Evolutionary conservation across 306 rosid genomes (phyloP).

Genomic region (Alnus rubra): DNA sequence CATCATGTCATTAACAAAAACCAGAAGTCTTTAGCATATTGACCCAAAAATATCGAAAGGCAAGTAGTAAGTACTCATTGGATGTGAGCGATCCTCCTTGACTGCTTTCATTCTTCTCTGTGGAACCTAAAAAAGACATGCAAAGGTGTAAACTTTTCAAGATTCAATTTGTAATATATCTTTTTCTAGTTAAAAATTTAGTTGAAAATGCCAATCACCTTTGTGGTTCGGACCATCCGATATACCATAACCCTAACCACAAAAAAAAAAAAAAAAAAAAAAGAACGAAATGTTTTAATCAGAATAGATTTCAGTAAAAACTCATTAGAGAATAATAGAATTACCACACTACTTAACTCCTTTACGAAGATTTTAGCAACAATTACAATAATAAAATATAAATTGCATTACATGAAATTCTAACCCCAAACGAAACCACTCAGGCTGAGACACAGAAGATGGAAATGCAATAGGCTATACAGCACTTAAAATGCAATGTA

Average conservation of each 20-base stretch:
- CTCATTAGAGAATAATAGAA: neutral
- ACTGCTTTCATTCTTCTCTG: conserved; percentile 41
- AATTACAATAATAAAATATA: too few relatives aligned
- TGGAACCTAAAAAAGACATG: conserved; percentile 49
- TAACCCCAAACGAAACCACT: too few relatives aligned
- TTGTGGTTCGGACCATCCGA: conserved; percentile 41
- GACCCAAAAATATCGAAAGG: conserved; percentile 39
- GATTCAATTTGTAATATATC: conserved; percentile 5
- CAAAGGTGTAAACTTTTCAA: conserved; percentile 22
- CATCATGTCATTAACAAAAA: conserved; percentile 33
- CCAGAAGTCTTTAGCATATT: conserved; percentile 28
- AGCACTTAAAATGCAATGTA: too few relatives aligned
- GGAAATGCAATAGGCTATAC: too few relatives aligned
- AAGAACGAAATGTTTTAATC: conserved; percentile 6
- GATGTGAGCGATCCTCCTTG: conserved; percentile 34
- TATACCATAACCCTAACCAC: conserved; percentile 46
- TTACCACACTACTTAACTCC: neutral
- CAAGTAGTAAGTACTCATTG: conserved; percentile 56
- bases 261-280: conserved; percentile 26
- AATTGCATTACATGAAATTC: too few relatives aligned
- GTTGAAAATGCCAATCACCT: conserved; percentile 37
- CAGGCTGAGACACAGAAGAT: too few relatives aligned
- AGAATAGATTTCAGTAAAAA: conserved; percentile 4
- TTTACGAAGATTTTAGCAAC: neutral
- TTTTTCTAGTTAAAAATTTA: neutral